phyloP scores from a whole-genome alignment of 2,329 filamentous ascomycete species.

The Rutstroemia sp. region DNA sequence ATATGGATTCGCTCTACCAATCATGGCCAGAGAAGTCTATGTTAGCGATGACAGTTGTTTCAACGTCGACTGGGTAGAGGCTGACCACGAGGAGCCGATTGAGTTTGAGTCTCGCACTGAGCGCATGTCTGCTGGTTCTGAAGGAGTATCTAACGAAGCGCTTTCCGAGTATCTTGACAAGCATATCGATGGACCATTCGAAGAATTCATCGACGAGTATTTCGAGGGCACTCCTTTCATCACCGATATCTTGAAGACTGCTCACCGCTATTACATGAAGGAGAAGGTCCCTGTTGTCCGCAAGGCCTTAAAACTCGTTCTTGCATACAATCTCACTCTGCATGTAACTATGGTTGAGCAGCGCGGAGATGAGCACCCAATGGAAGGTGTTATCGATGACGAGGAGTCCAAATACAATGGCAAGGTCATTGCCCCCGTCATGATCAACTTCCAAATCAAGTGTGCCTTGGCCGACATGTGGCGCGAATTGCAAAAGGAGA shows the following conservation, averaged over 20 bases:
- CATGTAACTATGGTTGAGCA: conserved; percentile 94
- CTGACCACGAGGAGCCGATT: conserved; percentile 63
- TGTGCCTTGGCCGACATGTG: conserved; percentile 96
- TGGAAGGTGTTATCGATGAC: conserved; percentile 79
- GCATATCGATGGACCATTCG: conserved; percentile 86
- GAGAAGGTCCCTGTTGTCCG: conserved; percentile 84
- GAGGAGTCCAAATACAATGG: conserved; percentile 81
- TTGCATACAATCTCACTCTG: conserved; percentile 91
- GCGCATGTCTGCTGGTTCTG: conserved; percentile 79
- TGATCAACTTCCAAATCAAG: conserved; percentile 99
- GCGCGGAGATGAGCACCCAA: conserved; percentile 68
- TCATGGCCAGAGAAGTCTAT: conserved; percentile 89
- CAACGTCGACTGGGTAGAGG: conserved; percentile 89
- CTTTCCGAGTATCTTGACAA: conserved; percentile 91
- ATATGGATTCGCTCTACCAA: conserved; percentile 86
- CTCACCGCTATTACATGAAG: conserved; percentile 85
- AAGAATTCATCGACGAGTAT: conserved; percentile 90
- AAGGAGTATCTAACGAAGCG: conserved; percentile 73
- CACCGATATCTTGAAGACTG: conserved; percentile 93
- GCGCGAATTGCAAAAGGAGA: conserved; percentile 94
- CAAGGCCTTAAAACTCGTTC: conserved; percentile 88
- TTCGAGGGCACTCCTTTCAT: conserved; percentile 94
- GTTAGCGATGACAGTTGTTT: conserved; percentile 91
- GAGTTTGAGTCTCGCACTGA: conserved; percentile 84
- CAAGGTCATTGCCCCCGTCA: conserved; percentile 87